Base-by-base conservation (phyloP, 1,284 basidiomycete genomes). In the Pseudomicrostroma phylloplanum region DNA sequence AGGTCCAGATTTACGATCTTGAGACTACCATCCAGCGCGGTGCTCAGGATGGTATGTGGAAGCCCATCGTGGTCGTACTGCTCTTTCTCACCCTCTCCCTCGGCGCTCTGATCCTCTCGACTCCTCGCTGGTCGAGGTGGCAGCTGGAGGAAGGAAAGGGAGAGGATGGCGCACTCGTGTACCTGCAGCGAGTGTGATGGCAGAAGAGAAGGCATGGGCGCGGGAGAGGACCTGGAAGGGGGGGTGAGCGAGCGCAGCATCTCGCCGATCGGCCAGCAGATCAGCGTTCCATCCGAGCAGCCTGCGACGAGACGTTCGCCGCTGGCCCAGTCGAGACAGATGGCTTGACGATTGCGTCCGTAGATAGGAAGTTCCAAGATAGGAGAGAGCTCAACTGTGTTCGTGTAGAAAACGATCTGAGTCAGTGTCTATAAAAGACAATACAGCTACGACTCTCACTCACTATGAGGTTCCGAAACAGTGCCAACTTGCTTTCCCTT, bases 301-400 rank as follows among this genome's bases (percentile, higher is more conserved):
- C 54, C 54, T 30, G 54, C 54, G 17, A 25, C 21, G 25, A 55
- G 54, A 2, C 25, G 54, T 25, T 55, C 54, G 54, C 54, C 54
- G 36, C 26, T 9, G 3, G n/a, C 54, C 54, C 54, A 55, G 54
- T 17, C 30, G 21, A 55, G 25, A 25, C 54, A 55, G 15, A 25
- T 26, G 26, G 54, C 26, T 25, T 54, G 51, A 6, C 51, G 51
- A 48, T 17, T n/a, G 43, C 43, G 17, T n/a, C 43, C 43, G 6
- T 54, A 25, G 17, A 54, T 15, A 2, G 51, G 51, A 6, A 54
- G 26, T 54, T 54, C 51, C n/a, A 54, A 25, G 26, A 54, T 21
- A 6, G 51, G 51, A 23, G 15, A 23, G 13, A 54, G 21, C 17
- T 19, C 51, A 19, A 54, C 51, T 21, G 26, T 21, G 51, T 7